Base-by-base conservation (phyloP, 2,329 filamentous ascomycete species). In the Talaromyces sp. region DNA sequence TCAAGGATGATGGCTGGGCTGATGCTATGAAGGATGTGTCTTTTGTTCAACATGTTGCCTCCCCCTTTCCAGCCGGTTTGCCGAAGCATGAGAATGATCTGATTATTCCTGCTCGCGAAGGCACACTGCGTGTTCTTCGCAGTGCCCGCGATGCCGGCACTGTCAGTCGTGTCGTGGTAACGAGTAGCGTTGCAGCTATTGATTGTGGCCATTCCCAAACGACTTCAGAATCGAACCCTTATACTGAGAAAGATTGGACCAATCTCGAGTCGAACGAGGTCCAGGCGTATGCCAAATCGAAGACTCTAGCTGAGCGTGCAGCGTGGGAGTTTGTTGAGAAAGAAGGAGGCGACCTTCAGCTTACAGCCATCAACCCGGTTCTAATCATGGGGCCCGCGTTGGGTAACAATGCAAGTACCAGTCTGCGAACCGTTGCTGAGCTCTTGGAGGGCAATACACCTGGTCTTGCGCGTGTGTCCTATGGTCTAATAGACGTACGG, bases 321-420 rank as follows among this genome's bases (percentile, higher is more conserved):
- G 74, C 74, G 3, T 76, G 73, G 74, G 70, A 74, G 8, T 76
- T 67, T 54, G 68, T 74, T n/a, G 60, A 67, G 18, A 66, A 67
- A 11, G 70, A 72, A 66, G 71, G 69, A 16, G 64, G 54, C 1
- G 40, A 48, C 1, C 66, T 75, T 46, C 72, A 75, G 50, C 64
- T 76, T 2, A 63, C 68, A 1, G 67, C 68, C 4, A 66, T 76
- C 48, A 70, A 71, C 37, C 73, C 73, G 0, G 67, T 69, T 2
- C 67, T 60, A 5, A 66, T 76, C 16, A 69, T 69, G 28, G 74
- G 74, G 1, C 74, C 74, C 1, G 65, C 72, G 5, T 65, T 76
- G 14, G 60, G 65, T 14, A 65, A 61, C 31, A 63, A 72, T 39
- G 28, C 58, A 21, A 67, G 67, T 35, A 66, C 70, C 0, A 66